These are phyloP conservation scores for Priceomyces medius DNA, from an alignment of 805 yeast genomes.

Conservation along the genomic window DNA sequence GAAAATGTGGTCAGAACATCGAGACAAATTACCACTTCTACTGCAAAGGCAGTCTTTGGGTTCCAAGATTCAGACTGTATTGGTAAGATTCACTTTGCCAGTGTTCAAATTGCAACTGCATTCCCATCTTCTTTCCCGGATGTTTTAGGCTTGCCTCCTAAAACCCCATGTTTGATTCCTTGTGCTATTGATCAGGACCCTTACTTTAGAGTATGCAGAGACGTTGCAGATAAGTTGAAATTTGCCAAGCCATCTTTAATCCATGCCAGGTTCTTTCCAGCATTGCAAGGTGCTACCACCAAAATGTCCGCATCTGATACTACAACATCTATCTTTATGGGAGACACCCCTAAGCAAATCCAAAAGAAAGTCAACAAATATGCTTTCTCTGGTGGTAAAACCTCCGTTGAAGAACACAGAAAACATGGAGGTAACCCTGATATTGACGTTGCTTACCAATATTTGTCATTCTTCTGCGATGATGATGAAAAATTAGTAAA, in stretches of 20 bases:
- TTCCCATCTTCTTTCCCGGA: conserved; percentile 96
- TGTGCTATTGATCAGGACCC: conserved; percentile 99
- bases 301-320: conserved; percentile 97
- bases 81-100: conserved; percentile 93
- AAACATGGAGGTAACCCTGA: conserved; percentile 90
- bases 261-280: conserved; percentile 97
- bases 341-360: conserved; percentile 88
- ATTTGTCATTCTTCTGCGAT: conserved; percentile 81
- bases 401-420: conserved; percentile 86
- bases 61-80: conserved; percentile 92
- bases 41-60: conserved; percentile 96
- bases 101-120: conserved; percentile 93
- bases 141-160: conserved; percentile 78
- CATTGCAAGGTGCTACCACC: conserved; percentile 92
- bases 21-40: conserved; percentile 93
- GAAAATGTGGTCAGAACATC: conserved; percentile 91
- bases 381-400: conserved; percentile 94
- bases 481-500: conserved; percentile 77
- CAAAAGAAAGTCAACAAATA: conserved; percentile 93
- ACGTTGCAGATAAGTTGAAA: conserved; percentile 91
- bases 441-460: conserved; percentile 93
- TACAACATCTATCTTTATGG: conserved; percentile 89
- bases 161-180: conserved; percentile 95
- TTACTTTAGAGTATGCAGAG: conserved; percentile 94
- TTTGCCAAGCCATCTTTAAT: conserved; percentile 88